Percentiles rank a stretch among this genome's conserved stretches.
Conservation (phyloP, 257 asterid genomes). For the Solanum tarijense region DNA sequence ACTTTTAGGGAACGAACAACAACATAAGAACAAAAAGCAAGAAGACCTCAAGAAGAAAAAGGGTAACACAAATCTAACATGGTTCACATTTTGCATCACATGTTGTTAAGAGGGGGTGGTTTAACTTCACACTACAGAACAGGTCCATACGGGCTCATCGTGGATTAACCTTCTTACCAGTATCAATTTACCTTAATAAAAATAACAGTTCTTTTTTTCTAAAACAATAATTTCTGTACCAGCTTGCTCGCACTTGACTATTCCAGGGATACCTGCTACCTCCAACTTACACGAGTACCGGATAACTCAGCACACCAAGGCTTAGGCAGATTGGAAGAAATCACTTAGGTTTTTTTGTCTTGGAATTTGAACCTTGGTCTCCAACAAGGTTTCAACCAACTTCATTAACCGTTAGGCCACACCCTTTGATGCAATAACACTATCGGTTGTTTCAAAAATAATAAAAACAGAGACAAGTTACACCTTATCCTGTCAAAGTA, state of each 20-base stretch:
- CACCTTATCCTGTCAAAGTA: neutral
- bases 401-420: neutral
- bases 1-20: neutral
- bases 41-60: slow-evolving; percentile 1
- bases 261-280: neutral
- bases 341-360: neutral
- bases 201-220: neutral
- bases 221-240: neutral
- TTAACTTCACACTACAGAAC: neutral
- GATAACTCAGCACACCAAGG: neutral
- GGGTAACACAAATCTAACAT: neutral
- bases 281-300: neutral
- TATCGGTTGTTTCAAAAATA: neutral
- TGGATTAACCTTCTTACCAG: neutral
- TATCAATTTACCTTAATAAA: neutral
- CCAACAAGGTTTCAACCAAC: neutral
- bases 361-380: neutral
- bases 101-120: neutral
- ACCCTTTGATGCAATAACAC: neutral
- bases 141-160: neutral
- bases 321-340: neutral
- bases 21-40: slow-evolving; percentile 4
- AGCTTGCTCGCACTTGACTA: neutral
- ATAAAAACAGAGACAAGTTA: neutral
- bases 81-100: neutral